These are phyloP conservation scores for Mortierella sp. DNA, from an alignment of 371 early-diverging fungal species.

Conservation along the genomic window DNA sequence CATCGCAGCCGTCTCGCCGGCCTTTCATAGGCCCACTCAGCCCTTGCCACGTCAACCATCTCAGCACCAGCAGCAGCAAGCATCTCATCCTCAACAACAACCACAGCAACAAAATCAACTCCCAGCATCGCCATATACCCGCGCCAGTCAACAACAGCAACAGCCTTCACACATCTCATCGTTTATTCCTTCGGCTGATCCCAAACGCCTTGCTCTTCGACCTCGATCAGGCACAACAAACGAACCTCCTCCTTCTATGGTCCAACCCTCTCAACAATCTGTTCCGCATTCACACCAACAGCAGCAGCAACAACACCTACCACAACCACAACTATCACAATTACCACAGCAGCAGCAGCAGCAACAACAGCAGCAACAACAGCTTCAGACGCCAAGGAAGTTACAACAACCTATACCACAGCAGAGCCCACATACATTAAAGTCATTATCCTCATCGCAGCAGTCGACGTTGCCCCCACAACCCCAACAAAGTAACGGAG, in stretches of 20 bases:
- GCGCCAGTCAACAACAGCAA: constrained; percentile 15
- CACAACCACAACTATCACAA: background rate
- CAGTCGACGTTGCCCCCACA: constrained; percentile 1
- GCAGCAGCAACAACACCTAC: background rate
- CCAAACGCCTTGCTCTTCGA: constrained; percentile 7
- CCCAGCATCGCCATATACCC: constrained; percentile 40
- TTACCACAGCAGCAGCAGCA: constrained; percentile 11
- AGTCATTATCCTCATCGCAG: constrained; percentile 12
- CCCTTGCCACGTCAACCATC: constrained; percentile 12
- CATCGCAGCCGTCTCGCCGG: constrained; percentile 28
- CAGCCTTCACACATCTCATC: constrained; percentile 16
- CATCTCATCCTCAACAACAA: constrained; percentile 6
- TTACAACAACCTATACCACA: background rate
- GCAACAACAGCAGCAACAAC: background rate
- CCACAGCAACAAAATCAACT: background rate
- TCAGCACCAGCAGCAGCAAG: constrained; percentile 20
- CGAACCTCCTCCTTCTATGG: background rate
- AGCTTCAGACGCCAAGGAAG: background rate
- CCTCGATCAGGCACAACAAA: constrained; percentile 8
- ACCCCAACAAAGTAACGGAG: constrained; percentile 20
- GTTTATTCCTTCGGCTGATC: constrained; percentile 15
- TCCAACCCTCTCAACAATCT: background rate
- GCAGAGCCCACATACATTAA: constrained; percentile 12
- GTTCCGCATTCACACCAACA: background rate
- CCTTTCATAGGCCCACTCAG: constrained; percentile 17